Evolutionary conservation across 2,329 filamentous ascomycete genomes (phyloP), one percentile per base, ranked within the genome.

Genomic region (Penicillium corylophilum): DNA sequence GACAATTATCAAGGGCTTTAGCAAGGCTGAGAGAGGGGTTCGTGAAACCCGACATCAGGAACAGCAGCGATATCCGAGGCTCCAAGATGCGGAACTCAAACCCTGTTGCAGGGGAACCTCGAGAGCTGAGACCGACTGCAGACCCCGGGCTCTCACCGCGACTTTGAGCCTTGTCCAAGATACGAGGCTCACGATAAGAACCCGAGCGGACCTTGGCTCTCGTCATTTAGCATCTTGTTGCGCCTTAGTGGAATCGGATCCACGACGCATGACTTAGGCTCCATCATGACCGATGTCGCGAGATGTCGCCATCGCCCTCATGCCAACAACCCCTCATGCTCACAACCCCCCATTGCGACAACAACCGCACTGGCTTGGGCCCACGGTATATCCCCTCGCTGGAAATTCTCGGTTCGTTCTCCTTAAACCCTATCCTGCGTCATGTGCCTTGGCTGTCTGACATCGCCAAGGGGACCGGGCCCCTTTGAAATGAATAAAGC

Each of bases 141-240:
- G 12, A 26, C 22, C 39, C 39, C 38, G 38, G 38, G 22, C 13
- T 40, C 18, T 40, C 39, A 41, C 39, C 39, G 39, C 39, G 39
- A 24, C 13, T 41, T 41, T 22, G 5, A 15, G 13, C 38, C 22
- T 24, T 23, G 13, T 16, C 39, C 22, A 26, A 16, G 13, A 24
- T 26, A 44, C 46, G 40, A 44, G n/a, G 38, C 18, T 42, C 12
- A 36, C 38, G 43, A 24, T 31, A 42, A 16, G 18, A 42, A 41
- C 24, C 41, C 47, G 40, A 40, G n/a, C 41, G 41, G 46, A 56
- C 44, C 51, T 56, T 54, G 54, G 54, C 54, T 18, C 36, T 56
- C 54, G 51, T 56, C 54, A 56, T 56, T 16, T 28, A 48, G 40
- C 47, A 41, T 50, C 44, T 29, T 9, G n/a, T 35, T 16, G 35